Evolutionary conservation across 768 basidiomycete species (phyloP).

Genomic region (Leccinum subgranulosum): DNA sequence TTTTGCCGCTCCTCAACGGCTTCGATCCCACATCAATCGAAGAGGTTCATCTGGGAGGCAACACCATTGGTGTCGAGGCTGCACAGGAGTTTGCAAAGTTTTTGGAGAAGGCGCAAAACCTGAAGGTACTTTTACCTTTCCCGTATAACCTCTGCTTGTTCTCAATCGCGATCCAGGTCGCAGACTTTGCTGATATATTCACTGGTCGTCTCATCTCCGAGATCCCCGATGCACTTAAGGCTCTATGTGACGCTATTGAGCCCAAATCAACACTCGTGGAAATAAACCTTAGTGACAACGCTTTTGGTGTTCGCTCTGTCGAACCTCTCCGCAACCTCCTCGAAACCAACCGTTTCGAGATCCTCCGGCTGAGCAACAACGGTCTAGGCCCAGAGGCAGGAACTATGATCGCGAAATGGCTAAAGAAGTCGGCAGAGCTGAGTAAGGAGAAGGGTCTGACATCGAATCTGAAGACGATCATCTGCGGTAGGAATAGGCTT

Average conservation of each 20-base stretch:
- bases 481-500: conserved; percentile 95
- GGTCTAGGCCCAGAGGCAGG: conserved; percentile 93
- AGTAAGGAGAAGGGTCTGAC: conserved; percentile 62
- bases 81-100: conserved; percentile 81
- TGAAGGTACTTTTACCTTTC: conserved; percentile 53
- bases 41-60: conserved; percentile 91
- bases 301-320: conserved; percentile 92
- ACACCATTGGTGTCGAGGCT: conserved; percentile 91
- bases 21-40: conserved; percentile 67
- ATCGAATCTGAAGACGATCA: conserved; percentile 73
- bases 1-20: conserved; percentile 66
- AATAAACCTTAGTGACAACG: conserved; percentile 92
- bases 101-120: conserved; percentile 56
- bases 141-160: neutral
- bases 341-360: conserved; percentile 70
- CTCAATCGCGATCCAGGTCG: conserved; percentile 54
- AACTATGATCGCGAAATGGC: conserved; percentile 76
- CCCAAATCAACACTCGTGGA: conserved; percentile 78
- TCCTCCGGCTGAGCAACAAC: conserved; percentile 94
- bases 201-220: conserved; percentile 94
- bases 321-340: conserved; percentile 92
- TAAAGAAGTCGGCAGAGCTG: conserved; percentile 70
- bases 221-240: conserved; percentile 85
- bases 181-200: conserved; percentile 97
- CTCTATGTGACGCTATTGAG: conserved; percentile 84